These are phyloP conservation scores for Parafenestella ontariensis DNA, from an alignment of 2,329 filamentous ascomycete species.

Conservation along the genomic window DNA sequence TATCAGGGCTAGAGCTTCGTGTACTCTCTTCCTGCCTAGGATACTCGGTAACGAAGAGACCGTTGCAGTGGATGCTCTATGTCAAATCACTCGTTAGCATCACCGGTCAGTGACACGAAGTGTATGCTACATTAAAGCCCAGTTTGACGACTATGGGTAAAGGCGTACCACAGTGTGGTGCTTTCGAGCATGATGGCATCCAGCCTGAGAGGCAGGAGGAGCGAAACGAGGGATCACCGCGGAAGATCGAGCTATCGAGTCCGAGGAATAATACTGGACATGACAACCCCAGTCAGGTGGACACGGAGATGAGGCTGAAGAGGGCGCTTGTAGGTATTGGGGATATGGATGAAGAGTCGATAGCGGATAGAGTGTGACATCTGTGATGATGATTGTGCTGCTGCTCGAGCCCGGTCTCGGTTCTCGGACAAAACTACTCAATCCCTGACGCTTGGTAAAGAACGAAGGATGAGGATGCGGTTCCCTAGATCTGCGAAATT, in stretches of 20 bases:
- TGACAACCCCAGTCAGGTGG: background rate
- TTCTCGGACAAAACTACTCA: no score
- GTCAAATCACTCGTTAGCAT: constrained; percentile 10
- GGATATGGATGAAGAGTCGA: background rate
- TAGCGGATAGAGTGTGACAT: no score
- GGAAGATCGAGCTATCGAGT: background rate
- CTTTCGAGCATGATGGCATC: constrained; percentile 3
- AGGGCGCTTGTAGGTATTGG: constrained; percentile 8
- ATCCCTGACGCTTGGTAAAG: no score
- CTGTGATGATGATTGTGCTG: no score
- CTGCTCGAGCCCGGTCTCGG: no score
- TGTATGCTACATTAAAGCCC: constrained; percentile 10
- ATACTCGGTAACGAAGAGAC: no score
- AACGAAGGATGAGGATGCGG: no score
- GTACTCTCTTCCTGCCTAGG: no score
- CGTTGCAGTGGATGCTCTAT: constrained; percentile 22
- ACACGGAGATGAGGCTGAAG: constrained; percentile 9
- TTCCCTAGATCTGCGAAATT: background rate
- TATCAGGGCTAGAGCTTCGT: no score
- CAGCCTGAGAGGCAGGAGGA: background rate
- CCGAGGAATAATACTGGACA: background rate
- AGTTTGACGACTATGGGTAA: constrained; percentile 5
- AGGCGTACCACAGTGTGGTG: constrained; percentile 13
- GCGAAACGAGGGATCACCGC: background rate
- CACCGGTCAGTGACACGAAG: constrained; percentile 22